phyloP scores from a whole-genome alignment of 2,329 filamentous ascomycete genomes.

The Colletotrichum musae region DNA sequence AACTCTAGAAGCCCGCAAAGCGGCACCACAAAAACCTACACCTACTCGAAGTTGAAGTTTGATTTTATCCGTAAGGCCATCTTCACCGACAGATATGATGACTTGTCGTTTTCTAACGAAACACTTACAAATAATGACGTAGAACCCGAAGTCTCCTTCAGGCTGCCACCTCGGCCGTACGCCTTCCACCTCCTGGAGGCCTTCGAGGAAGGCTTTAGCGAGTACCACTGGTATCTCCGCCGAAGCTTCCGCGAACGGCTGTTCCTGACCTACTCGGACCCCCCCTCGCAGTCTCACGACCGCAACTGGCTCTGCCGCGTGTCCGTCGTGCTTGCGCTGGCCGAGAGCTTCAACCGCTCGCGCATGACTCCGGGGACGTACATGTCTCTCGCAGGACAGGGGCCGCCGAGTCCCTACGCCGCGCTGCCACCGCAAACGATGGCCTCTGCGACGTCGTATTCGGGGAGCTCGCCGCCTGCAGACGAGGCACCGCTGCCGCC shows the following conservation, averaged over 20 bases:
- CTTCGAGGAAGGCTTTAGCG: slow-evolving; percentile 43
- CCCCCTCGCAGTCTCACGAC: slow-evolving; percentile 39
- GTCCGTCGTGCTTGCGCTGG: slow-evolving; percentile 42
- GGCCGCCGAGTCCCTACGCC: background rate
- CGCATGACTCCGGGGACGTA: background rate
- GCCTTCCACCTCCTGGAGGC: slow-evolving; percentile 39
- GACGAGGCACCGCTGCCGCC: slow-evolving; percentile 26
- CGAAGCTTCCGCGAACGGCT: slow-evolving; percentile 37
- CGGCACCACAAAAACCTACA: slow-evolving; percentile 22
- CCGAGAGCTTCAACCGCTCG: slow-evolving; percentile 39
- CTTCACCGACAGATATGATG: no score
- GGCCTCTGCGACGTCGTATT: background rate
- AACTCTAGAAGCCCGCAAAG: background rate
- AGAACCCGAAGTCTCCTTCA: slow-evolving; percentile 40
- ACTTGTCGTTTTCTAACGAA: background rate
- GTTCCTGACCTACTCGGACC: slow-evolving; percentile 39
- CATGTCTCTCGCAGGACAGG: background rate
- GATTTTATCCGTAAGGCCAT: slow-evolving; percentile 40
- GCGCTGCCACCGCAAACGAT: background rate
- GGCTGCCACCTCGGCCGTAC: slow-evolving; percentile 40
- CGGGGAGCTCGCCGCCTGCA: background rate
- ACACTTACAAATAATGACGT: background rate
- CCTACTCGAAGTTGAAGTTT: slow-evolving; percentile 42
- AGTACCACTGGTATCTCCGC: slow-evolving; percentile 43
- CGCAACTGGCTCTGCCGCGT: slow-evolving; percentile 42